Conservation (phyloP, 1,284 basidiomycete genomes). For the Ganoderma leucocontextum region DNA sequence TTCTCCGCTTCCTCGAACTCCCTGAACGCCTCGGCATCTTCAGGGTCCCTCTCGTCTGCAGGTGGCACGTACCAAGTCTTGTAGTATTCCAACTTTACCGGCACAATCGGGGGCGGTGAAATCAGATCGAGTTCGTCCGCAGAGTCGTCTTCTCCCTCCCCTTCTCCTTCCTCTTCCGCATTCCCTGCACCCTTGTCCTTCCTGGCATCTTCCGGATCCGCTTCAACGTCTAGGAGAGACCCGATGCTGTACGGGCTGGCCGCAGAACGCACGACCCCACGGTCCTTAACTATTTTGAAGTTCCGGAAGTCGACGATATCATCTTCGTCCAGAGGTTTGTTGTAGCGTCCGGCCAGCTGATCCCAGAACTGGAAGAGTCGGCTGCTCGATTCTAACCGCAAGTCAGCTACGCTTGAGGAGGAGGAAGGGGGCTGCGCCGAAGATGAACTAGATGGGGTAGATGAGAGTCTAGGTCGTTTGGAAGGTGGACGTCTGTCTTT, state of each 20-base stretch:
- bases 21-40: slow-evolving; percentile 64
- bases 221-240: slow-evolving; percentile 46
- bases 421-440: slow-evolving; percentile 37
- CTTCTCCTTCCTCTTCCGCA: slow-evolving; percentile 44
- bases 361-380: slow-evolving; percentile 71
- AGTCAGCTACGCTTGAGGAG: slow-evolving; percentile 12
- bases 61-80: slow-evolving; percentile 50
- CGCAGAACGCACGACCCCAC: slow-evolving; percentile 64
- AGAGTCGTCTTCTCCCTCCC: slow-evolving; percentile 34
- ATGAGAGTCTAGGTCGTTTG: slow-evolving; percentile 49
- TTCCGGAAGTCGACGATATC: slow-evolving; percentile 76
- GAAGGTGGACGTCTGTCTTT: slow-evolving; percentile 44
- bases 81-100: slow-evolving; percentile 22
- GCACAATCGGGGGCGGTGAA: slow-evolving; percentile 11
- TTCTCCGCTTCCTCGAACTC: slow-evolving; percentile 73
- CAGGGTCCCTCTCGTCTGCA: slow-evolving; percentile 52
- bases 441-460: slow-evolving; percentile 39
- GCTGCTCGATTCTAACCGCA: slow-evolving; percentile 33
- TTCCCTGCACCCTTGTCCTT: slow-evolving; percentile 51
- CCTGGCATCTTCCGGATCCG: slow-evolving; percentile 41
- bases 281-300: slow-evolving; percentile 66
- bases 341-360: slow-evolving; percentile 70
- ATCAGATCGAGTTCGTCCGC: slow-evolving; percentile 31
- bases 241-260: slow-evolving; percentile 55
- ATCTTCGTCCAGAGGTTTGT: slow-evolving; percentile 72